phyloP scores from a whole-genome alignment of 306 rosid genomes.

The Echinosophora koreensis region DNA sequence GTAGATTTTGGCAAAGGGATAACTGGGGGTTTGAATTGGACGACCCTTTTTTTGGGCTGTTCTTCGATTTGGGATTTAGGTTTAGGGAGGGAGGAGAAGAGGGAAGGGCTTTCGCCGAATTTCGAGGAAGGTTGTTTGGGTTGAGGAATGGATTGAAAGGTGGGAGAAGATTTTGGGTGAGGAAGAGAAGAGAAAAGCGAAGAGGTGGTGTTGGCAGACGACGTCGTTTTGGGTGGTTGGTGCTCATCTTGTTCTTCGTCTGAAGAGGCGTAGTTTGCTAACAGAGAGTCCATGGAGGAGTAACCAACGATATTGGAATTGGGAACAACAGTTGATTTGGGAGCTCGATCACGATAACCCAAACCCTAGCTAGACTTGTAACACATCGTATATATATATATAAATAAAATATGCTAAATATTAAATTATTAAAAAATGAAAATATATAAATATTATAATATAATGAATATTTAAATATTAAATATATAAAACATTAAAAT shows the following conservation, averaged over 20 bases:
- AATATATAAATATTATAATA: too few relatives aligned
- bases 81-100: constrained; percentile 49
- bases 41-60: constrained; percentile 68
- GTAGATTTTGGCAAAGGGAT: constrained; percentile 52
- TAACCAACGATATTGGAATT: background rate
- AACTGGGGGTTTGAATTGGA: constrained; percentile 80
- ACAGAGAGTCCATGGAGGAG: constrained; percentile 73
- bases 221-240: constrained; percentile 43
- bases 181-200: constrained; percentile 65
- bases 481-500: too few relatives aligned
- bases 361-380: background rate
- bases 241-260: constrained; percentile 77
- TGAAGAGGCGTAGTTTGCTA: constrained; percentile 85
- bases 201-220: constrained; percentile 30
- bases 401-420: too few relatives aligned
- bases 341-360: background rate
- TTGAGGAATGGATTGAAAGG: constrained; percentile 65
- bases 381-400: too few relatives aligned
- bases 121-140: constrained; percentile 52
- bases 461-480: too few relatives aligned
- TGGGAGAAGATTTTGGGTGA: constrained; percentile 62
- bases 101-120: constrained; percentile 6
- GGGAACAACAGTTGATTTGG: background rate
- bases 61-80: constrained; percentile 64
- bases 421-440: too few relatives aligned